Evolutionary conservation across 2,329 filamentous ascomycete species (phyloP), one percentile per base, ranked within the genome.

Genomic region (Emmonsia crescens): DNA sequence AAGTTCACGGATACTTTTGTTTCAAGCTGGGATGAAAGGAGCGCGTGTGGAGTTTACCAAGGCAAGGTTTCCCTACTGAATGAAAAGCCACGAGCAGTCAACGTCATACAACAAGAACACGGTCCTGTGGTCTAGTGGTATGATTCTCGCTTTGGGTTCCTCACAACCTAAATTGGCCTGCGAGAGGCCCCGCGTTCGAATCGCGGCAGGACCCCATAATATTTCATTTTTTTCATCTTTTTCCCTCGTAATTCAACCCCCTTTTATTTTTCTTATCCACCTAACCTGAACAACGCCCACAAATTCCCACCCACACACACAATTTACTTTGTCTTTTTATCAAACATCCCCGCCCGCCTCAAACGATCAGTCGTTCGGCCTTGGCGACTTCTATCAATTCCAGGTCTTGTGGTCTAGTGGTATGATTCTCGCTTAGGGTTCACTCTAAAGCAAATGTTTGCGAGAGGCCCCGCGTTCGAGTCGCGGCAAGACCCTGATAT

Each of bases 361-460:
- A 19, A 19, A 29, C n/a, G n/a, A 44, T 29, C 24, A 42, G 5
- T 58, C 24, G 10, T 49, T 49, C 21, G 46, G 46, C 24, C 21
- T 27, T 29, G 46, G 46, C 46, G 14, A 29, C 10, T 49, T 14
- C 24, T 4, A 29, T 16, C 36, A 38, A 1, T 16, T 27, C 2
- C 48, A 51, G 42, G 52, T 40, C 52, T 27, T 64, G 59, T 74
- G 71, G 73, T 75, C 72, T 74, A 74, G 73, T 69, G 71, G 72
- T 74, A 75, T 75, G 72, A 75, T 75, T 74, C 73, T 74, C 71
- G 72, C 73, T 74, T 73, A 72, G 71, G 71, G 71, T 68, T 61
- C 54, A 38, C n/a, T n/a, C 14, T n/a, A 56, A 57, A 24, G 24
- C 14, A 27, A 40, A 52, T 60, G 36, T 33, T 46, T 56, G 49